These are phyloP conservation scores for Aspergillus asperescens DNA, from an alignment of 495 filamentous ascomycete genomes.

Conservation along the genomic window DNA sequence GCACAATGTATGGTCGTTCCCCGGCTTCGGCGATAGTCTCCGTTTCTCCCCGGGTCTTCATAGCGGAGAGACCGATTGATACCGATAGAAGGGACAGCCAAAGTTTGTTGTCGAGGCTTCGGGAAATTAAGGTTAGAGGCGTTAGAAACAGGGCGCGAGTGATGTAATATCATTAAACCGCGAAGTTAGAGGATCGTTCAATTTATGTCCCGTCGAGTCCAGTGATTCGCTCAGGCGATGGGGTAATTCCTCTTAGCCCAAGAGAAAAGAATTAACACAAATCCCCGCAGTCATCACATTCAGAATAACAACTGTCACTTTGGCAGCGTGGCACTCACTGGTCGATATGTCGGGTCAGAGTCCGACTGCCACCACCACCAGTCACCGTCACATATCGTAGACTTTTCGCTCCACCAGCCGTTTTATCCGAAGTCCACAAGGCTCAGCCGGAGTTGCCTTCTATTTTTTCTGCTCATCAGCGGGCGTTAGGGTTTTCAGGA, in stretches of 20 bases:
- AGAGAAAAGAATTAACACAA: too few relatives aligned
- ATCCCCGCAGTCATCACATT: too few relatives aligned
- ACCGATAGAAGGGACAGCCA: not conserved
- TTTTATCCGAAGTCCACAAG: not conserved
- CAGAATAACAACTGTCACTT: too few relatives aligned
- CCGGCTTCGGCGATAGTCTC: too few relatives aligned
- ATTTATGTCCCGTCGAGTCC: too few relatives aligned
- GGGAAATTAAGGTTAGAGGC: not conserved
- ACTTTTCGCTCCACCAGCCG: slow-evolving; percentile 2
- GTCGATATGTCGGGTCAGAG: too few relatives aligned
- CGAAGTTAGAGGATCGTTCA: too few relatives aligned
- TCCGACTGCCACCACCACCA: too few relatives aligned
- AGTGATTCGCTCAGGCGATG: too few relatives aligned
- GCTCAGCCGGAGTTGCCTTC: not conserved
- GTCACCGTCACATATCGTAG: not conserved
- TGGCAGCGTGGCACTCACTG: not conserved
- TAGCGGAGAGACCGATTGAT: not conserved
- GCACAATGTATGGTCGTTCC: too few relatives aligned
- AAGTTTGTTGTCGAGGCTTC: not conserved
- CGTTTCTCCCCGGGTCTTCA: not conserved
- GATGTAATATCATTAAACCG: too few relatives aligned
- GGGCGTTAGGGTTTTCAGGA: not conserved
- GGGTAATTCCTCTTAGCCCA: too few relatives aligned
- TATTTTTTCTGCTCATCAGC: not conserved
- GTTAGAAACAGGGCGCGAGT: not conserved